Evolutionary conservation across 2,329 filamentous ascomycete genomes (phyloP).

Genomic region (Botrytis aclada): DNA sequence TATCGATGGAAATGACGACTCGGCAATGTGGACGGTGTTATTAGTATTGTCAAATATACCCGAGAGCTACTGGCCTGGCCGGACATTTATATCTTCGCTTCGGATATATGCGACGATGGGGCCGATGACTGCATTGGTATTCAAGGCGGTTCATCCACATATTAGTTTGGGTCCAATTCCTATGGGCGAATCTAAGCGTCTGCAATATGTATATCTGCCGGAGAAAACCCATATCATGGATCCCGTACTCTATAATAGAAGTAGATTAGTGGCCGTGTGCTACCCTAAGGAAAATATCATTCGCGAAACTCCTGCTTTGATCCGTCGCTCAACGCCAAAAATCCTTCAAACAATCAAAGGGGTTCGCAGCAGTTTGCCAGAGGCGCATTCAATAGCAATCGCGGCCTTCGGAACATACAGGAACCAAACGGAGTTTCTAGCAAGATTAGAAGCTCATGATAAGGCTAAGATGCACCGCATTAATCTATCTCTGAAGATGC

Average conservation of each 20-base stretch:
- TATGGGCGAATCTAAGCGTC: background rate
- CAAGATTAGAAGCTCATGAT: background rate
- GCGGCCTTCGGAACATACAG: background rate
- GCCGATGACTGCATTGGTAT: background rate
- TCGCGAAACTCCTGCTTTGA: background rate
- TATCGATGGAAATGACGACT: background rate
- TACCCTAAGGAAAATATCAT: background rate
- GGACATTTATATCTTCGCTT: background rate
- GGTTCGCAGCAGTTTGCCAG: background rate
- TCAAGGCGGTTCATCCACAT: background rate
- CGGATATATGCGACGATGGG: background rate
- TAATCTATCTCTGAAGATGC: background rate
- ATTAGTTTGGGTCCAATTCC: background rate
- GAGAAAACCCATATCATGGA: background rate
- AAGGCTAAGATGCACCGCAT: background rate
- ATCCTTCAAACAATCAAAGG: background rate
- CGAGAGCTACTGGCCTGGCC: constrained; percentile 2
- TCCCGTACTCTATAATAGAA: background rate
- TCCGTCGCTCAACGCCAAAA: background rate
- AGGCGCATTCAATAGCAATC: background rate
- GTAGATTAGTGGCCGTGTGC: background rate
- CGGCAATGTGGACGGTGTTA: background rate
- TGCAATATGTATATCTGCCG: background rate
- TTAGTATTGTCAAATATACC: background rate
- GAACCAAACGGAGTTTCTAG: background rate